These are phyloP conservation scores for Backusella liffmaniae DNA, from an alignment of 192 early-diverging fungal genomes.

Conservation along the genomic window DNA sequence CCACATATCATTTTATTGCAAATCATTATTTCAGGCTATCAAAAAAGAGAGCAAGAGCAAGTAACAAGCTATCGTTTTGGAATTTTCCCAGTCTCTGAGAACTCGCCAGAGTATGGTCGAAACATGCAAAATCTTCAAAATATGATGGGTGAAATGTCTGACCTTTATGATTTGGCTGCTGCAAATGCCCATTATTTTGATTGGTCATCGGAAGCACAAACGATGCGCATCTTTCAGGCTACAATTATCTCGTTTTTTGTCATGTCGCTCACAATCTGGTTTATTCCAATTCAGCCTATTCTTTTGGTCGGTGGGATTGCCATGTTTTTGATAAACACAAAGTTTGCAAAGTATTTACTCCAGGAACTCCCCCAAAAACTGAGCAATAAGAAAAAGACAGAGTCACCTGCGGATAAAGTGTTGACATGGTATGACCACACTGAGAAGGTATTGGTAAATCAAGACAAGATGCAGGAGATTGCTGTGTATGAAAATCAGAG, in stretches of 20 bases:
- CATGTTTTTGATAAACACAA: constrained; percentile 62
- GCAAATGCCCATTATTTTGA: constrained; percentile 45
- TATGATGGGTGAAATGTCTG: constrained; percentile 63
- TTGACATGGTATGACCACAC: constrained; percentile 11
- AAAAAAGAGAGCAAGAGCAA: not conserved
- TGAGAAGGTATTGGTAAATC: constrained; percentile 9
- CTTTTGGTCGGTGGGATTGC: constrained; percentile 53
- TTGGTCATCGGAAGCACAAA: constrained; percentile 50
- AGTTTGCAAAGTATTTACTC: constrained; percentile 41
- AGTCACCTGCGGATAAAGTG: not conserved
- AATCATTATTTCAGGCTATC: constrained; percentile 17
- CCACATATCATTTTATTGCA: constrained; percentile 25
- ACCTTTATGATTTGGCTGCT: constrained; percentile 47
- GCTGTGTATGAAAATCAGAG: constrained; percentile 37
- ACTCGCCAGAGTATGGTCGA: constrained; percentile 60
- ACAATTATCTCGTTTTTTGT: constrained; percentile 34
- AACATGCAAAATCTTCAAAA: constrained; percentile 79
- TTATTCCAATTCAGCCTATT: constrained; percentile 48
- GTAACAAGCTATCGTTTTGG: not conserved
- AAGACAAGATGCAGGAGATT: constrained; percentile 14
- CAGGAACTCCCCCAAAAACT: constrained; percentile 13
- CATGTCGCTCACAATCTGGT: constrained; percentile 39
- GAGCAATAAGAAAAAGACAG: not conserved
- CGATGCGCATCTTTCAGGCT: constrained; percentile 43
- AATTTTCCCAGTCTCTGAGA: constrained; percentile 11